These are phyloP conservation scores for Ceratocystis alfenasii DNA, from an alignment of 2,329 filamentous ascomycete genomes.

Conservation along the genomic window DNA sequence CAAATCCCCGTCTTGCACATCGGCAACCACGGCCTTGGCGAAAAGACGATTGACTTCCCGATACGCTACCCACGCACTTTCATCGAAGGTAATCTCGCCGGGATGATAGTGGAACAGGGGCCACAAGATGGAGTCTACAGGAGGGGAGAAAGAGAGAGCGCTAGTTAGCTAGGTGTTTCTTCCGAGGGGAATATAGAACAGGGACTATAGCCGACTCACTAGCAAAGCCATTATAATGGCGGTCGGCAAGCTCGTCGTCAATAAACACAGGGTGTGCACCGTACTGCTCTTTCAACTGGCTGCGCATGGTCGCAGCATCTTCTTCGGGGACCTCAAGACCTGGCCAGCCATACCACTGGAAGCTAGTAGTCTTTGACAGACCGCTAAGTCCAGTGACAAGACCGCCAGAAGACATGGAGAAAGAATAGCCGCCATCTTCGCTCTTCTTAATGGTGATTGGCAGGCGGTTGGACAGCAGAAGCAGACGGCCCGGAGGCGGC, in stretches of 20 bases:
- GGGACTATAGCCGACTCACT: slow-evolving; percentile 46
- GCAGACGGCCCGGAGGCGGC: slow-evolving; percentile 42
- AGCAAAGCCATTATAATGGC: slow-evolving; percentile 95
- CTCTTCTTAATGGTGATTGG: slow-evolving; percentile 94
- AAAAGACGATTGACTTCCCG: slow-evolving; percentile 87
- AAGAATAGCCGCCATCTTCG: slow-evolving; percentile 82
- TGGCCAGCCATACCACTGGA: slow-evolving; percentile 98
- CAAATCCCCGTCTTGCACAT: slow-evolving; percentile 84
- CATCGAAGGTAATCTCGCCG: slow-evolving; percentile 95
- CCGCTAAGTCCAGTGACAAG: slow-evolving; percentile 89
- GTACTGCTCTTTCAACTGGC: slow-evolving; percentile 74
- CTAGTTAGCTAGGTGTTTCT: neutral
- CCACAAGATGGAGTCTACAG: slow-evolving; percentile 86
- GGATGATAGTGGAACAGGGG: slow-evolving; percentile 98
- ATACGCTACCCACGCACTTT: slow-evolving; percentile 87
- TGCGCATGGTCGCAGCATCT: slow-evolving; percentile 62
- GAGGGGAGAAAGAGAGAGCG: neutral
- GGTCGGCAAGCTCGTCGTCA: slow-evolving; percentile 82
- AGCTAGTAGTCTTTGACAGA: slow-evolving; percentile 80
- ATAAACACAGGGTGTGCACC: slow-evolving; percentile 86
- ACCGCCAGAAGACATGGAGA: slow-evolving; percentile 93
- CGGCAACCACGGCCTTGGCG: slow-evolving; percentile 71
- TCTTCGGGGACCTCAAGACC: slow-evolving; percentile 81
- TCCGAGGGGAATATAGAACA: too few relatives aligned
- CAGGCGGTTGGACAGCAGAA: slow-evolving; percentile 86